These are phyloP conservation scores for Geranomyces variabilis DNA, from an alignment of 192 early-diverging fungal genomes.

Conservation along the genomic window DNA sequence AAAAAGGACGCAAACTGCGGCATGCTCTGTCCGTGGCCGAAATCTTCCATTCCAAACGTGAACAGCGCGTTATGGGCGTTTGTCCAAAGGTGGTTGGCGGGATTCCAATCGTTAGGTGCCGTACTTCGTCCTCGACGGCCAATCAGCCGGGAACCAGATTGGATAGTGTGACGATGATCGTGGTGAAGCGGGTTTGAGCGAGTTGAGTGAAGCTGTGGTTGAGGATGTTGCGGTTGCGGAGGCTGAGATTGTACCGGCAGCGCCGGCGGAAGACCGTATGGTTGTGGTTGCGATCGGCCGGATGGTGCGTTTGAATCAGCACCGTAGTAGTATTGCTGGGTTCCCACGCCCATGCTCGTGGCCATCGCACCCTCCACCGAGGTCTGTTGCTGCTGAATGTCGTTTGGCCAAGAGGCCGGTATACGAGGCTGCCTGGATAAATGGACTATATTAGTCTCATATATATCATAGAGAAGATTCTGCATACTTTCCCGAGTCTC, in stretches of 20 bases:
- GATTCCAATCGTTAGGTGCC: neutral
- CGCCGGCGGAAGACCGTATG: neutral
- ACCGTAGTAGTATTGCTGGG: too few relatives aligned
- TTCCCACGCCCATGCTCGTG: too few relatives aligned
- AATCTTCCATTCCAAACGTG: conserved; percentile 33
- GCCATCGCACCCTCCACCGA: too few relatives aligned
- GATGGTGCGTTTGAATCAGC: too few relatives aligned
- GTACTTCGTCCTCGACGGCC: neutral
- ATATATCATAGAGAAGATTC: too few relatives aligned
- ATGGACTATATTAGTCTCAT: too few relatives aligned
- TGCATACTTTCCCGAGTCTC: too few relatives aligned
- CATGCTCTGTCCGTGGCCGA: conserved; percentile 21
- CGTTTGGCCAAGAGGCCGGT: too few relatives aligned
- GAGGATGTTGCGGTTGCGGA: neutral
- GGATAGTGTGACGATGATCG: neutral
- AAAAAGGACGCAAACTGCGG: conserved; percentile 5
- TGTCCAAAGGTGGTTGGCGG: conserved; percentile 4
- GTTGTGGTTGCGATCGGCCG: too few relatives aligned
- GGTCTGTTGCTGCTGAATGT: conserved; percentile 1
- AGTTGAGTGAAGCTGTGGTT: neutral
- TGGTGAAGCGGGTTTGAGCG: neutral
- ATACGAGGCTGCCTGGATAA: too few relatives aligned
- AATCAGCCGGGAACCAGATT: neutral
- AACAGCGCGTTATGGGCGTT: conserved; percentile 15
- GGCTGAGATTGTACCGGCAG: neutral